Base-by-base conservation (phyloP, 73 alveolate species). In the Paramecium sexaurelia region DNA sequence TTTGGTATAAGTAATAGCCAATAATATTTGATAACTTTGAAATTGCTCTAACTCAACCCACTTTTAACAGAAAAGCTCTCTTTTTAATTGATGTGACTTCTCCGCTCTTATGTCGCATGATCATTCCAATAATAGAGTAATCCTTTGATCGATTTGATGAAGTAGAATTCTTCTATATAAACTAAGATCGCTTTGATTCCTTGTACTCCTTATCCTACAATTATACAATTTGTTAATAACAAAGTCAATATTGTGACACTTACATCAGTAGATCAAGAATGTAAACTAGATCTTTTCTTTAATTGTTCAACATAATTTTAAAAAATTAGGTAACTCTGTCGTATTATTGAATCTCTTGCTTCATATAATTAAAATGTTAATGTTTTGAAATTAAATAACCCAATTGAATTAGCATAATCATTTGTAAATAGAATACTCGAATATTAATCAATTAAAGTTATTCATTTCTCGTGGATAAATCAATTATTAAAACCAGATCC, bases 151-250 rank as follows among this genome's bases (percentile, higher is more conserved):
- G 22, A 19, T n/a, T 41, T 22, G 90, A 78, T 78, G 90, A 78
- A 78, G 90, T 78, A 43, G 3, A 15, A 78, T 27, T 35, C 1
- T 33, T 15, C 20, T 2, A 5, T 0, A n/a, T 51, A 10, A 39
- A 29, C 41, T 20, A 40, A 78, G 90, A 45, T 78, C 7, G 90
- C 61, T 7, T 36, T 78, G 10, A 78, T 78, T 15, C 73, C 90
- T 24, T 43, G 68, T 26, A 78, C 90, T 41, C 90, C 90, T 1
- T 40, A 40, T 78, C 90, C 90, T n/a, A 78, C 90, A 6, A 11
- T 45, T 1, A 2, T 78, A 20, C 47, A 78, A 24, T 78, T 78
- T 35, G 8, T 41, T 2, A 45, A 78, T 5, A 78, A 78, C 1
- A 24, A 24, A 40, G 13, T 41, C 27, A 78, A 24, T 17, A 78